A percentile compares a stretch with the other conserved stretches of the same genome.
phyloP scores from a whole-genome alignment of 352 stramenopile genomes.

The Hyaloperonospora arabidopsidis region DNA sequence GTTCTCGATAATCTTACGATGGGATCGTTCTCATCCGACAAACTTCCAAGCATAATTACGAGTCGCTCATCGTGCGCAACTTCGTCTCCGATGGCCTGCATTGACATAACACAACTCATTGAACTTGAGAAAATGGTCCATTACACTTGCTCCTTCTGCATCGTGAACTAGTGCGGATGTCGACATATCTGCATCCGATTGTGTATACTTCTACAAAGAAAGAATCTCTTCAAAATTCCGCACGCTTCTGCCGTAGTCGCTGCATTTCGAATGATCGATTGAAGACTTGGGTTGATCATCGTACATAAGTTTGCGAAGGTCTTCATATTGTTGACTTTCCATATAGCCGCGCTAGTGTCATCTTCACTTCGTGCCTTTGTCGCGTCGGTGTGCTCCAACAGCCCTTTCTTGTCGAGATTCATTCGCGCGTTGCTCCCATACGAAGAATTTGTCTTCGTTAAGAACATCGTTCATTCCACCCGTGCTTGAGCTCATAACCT shows the following conservation, averaged over 20 bases:
- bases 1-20: background rate
- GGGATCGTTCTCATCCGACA: background rate
- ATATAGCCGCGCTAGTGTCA: background rate
- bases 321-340: background rate
- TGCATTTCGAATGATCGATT: background rate
- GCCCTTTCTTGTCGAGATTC: no score
- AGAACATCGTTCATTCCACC: no score
- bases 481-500: no score
- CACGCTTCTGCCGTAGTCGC: background rate
- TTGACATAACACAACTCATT: background rate
- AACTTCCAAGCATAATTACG: slow-evolving; percentile 1
- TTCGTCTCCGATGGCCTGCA: background rate
- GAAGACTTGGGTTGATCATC: background rate
- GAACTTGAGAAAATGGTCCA: background rate
- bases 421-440: no score
- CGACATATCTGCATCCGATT: background rate
- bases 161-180: background rate
- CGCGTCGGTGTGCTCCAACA: background rate
- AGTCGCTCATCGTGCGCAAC: background rate
- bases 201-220: background rate
- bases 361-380: background rate
- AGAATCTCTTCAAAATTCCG: background rate
- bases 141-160: background rate
- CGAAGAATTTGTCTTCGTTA: no score
- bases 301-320: background rate